phyloP scores from a whole-genome alignment of 768 basidiomycete genomes.

The Boletus insuetus region DNA sequence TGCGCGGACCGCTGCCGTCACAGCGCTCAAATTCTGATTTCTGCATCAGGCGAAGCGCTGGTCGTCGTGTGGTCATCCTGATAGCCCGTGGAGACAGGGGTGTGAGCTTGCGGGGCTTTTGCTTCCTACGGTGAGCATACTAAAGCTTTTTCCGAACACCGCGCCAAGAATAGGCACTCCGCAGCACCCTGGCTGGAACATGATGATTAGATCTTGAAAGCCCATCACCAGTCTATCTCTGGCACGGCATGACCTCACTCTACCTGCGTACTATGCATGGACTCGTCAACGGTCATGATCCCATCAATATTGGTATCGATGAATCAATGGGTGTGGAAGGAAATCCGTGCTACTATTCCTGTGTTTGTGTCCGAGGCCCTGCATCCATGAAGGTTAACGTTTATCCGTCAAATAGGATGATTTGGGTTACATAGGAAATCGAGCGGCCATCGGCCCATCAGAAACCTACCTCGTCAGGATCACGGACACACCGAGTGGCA shows the following conservation, averaged over 20 bases:
- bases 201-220: no score
- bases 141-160: not conserved
- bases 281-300: no score
- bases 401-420: not conserved
- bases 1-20: not conserved
- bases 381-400: not conserved
- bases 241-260: no score
- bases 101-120: conserved; percentile 1
- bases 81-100: not conserved
- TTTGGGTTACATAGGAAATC: not conserved
- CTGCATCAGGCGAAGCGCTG: not conserved
- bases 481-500: not conserved
- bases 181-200: no score
- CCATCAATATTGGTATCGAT: no score
- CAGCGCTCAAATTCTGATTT: not conserved
- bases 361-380: not conserved
- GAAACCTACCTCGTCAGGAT: not conserved
- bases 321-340: no score
- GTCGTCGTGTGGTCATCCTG: not conserved
- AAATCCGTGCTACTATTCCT: not conserved
- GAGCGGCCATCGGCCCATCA: not conserved
- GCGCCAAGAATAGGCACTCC: not conserved
- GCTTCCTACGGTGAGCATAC: not conserved
- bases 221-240: no score
- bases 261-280: no score